phyloP scores from a whole-genome alignment of 345 rosid genomes.

The Kernera saxatilis region DNA sequence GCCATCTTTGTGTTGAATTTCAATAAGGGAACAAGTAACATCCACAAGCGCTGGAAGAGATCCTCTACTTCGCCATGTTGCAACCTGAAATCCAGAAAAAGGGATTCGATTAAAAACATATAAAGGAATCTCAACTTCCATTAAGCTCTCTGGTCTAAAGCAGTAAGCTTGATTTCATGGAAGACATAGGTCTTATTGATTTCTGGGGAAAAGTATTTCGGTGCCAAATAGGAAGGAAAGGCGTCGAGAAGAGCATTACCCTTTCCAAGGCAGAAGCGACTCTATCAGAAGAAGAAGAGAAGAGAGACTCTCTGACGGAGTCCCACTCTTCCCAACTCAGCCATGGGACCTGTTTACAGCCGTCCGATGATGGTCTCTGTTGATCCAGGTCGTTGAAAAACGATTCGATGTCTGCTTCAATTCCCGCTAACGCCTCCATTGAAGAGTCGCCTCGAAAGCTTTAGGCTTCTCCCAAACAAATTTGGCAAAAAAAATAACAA shows the following conservation, averaged over 20 bases:
- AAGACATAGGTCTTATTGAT: neutral
- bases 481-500: neutral
- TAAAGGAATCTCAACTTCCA: neutral
- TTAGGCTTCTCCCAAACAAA: neutral
- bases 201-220: too few species aligned
- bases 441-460: conserved; percentile 9
- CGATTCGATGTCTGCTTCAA: conserved; percentile 35
- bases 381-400: conserved; percentile 23
- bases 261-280: conserved; percentile 55
- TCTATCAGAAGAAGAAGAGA: conserved; percentile 57
- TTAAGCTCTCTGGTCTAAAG: neutral
- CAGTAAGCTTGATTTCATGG: conserved; percentile 1
- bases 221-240: neutral
- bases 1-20: conserved; percentile 77
- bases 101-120: neutral
- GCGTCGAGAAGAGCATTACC: conserved; percentile 34
- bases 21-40: conserved; percentile 75
- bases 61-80: conserved; percentile 86
- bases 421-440: conserved; percentile 41
- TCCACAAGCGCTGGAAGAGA: conserved; percentile 73
- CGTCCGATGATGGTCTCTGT: conserved; percentile 31
- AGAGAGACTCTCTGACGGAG: conserved; percentile 64
- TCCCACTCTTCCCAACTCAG: conserved; percentile 94
- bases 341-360: conserved; percentile 80
- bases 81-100: conserved; percentile 36